Conservation (phyloP, 495 filamentous ascomycete genomes). For the Aspergillus bridgeri region DNA sequence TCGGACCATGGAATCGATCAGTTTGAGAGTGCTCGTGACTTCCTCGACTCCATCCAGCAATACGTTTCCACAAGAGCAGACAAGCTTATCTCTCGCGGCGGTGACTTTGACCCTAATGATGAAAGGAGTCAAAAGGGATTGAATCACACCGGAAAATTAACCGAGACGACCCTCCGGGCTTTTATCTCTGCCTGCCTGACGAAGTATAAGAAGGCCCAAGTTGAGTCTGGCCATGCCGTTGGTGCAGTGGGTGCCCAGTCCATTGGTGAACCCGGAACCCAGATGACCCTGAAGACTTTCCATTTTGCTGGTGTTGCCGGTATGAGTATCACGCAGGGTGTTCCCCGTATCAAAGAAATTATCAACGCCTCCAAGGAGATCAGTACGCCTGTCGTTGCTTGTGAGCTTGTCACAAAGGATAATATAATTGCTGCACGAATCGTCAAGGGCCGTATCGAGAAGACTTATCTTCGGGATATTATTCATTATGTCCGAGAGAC, state of each 20-base stretch:
- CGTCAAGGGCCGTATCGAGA: constrained; percentile 89
- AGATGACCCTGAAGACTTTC: constrained; percentile 99
- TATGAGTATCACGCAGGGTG: constrained; percentile 98
- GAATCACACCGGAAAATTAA: constrained; percentile 78
- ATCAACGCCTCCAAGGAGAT: constrained; percentile 95
- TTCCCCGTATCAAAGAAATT: constrained; percentile 99
- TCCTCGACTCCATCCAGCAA: constrained; percentile 69
- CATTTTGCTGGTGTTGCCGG: constrained; percentile 99
- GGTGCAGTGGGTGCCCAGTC: constrained; percentile 96
- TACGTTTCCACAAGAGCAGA: constrained; percentile 61
- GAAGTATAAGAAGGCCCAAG: constrained; percentile 85
- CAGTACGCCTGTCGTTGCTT: constrained; percentile 89
- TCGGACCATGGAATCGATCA: constrained; percentile 73
- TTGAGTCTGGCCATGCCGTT: constrained; percentile 95
- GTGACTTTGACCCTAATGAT: constrained; percentile 38
- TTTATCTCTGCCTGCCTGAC: constrained; percentile 81
- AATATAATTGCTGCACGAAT: constrained; percentile 73
- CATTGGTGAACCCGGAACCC: constrained; percentile 96
- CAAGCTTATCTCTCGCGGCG: constrained; percentile 43
- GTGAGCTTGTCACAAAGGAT: constrained; percentile 67
- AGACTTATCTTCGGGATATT: constrained; percentile 49
- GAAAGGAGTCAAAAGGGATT: constrained; percentile 40
- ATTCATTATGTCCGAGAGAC: constrained; percentile 76
- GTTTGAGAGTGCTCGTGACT: constrained; percentile 77
- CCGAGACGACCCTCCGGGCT: constrained; percentile 60